Conservation (phyloP, 768 basidiomycete genomes). For the Lactarius vividus region DNA sequence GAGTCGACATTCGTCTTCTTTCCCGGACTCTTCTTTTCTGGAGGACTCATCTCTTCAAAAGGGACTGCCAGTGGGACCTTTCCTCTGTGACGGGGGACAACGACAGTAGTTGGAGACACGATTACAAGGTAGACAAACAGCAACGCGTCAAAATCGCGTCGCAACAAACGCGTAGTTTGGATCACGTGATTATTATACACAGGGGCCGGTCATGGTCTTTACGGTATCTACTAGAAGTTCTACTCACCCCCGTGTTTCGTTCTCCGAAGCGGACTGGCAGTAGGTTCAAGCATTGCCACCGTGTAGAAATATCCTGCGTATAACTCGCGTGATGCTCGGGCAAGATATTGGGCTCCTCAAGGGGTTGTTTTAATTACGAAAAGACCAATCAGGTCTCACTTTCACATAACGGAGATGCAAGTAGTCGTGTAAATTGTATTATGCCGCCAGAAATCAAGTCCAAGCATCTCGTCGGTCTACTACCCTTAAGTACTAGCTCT, state of each 20-base stretch:
- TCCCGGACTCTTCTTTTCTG: conserved; percentile 10
- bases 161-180: neutral
- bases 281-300: no score
- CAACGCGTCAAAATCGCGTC: neutral
- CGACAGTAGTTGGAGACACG: neutral
- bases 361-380: neutral
- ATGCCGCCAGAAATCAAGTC: neutral
- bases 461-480: neutral
- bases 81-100: no score
- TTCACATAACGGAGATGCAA: neutral
- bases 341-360: no score
- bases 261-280: no score
- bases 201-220: no score
- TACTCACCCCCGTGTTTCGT: no score
- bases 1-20: conserved; percentile 14
- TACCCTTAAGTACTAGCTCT: no score
- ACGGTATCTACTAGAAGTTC: no score
- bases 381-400: neutral
- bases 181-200: neutral
- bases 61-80: no score
- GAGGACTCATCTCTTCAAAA: conserved; percentile 8
- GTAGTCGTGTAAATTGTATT: neutral
- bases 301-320: no score
- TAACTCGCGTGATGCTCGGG: no score
- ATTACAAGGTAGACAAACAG: neutral